These are phyloP conservation scores for Nidularia sp. DNA, from an alignment of 768 basidiomycete genomes.

Conservation along the genomic window DNA sequence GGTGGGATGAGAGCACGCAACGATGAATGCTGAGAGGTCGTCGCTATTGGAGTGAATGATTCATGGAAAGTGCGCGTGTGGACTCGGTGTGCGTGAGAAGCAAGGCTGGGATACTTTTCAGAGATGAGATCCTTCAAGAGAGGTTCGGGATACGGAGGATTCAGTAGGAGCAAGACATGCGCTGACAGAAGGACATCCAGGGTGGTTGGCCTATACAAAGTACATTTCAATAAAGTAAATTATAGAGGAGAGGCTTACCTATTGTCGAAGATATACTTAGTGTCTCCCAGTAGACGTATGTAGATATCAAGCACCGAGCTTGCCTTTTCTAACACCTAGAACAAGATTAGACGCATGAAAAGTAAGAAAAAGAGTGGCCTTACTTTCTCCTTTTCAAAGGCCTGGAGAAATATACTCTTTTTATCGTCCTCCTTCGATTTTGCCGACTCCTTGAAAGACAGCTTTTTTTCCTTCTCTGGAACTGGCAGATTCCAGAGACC, in stretches of 20 bases:
- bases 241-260: conserved; percentile 25
- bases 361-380: conserved; percentile 2
- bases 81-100: conserved; percentile 55
- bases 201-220: conserved; percentile 45
- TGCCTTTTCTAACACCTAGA: conserved; percentile 60
- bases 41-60: conserved; percentile 9
- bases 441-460: conserved; percentile 29
- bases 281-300: conserved; percentile 45
- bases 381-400: conserved; percentile 68
- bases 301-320: conserved; percentile 55
- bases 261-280: conserved; percentile 47
- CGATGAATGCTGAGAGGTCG: conserved; percentile 15
- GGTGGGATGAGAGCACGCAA: conserved; percentile 37
- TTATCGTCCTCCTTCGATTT: conserved; percentile 20
- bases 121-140: conserved; percentile 49
- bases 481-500: conserved; percentile 55
- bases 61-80: conserved; percentile 19
- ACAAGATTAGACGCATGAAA: background rate
- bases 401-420: conserved; percentile 22
- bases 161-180: conserved; percentile 56
- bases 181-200: conserved; percentile 68
- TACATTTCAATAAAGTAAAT: conserved; percentile 2
- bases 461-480: conserved; percentile 41
- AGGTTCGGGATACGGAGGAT: conserved; percentile 60
- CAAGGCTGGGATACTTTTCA: conserved; percentile 53